phyloP scores from a whole-genome alignment of 73 alveolate species.

The Uronychia binucleata region DNA sequence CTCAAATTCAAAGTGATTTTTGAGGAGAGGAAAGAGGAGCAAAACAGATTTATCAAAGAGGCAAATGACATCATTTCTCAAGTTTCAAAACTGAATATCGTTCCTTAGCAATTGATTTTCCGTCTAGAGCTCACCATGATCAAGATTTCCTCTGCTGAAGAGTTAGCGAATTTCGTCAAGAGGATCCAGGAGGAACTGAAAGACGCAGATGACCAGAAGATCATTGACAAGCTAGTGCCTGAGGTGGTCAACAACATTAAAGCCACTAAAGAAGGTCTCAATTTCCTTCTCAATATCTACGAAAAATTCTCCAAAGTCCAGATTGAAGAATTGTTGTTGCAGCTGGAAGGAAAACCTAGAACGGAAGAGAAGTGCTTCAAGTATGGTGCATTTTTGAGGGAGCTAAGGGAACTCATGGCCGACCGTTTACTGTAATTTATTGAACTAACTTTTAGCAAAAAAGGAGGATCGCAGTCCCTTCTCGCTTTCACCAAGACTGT shows the following conservation, averaged over 20 bases:
- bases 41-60: too few species aligned
- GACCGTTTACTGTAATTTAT: not conserved
- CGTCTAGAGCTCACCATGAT: not conserved
- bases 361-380: not conserved
- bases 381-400: not conserved
- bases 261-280: not conserved
- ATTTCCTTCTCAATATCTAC: not conserved
- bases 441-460: not conserved
- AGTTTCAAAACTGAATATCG: too few species aligned
- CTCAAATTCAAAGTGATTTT: not conserved
- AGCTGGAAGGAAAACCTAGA: not conserved
- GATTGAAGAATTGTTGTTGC: not conserved
- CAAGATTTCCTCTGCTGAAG: not conserved
- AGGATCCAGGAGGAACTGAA: not conserved
- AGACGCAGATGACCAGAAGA: not conserved
- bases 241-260: not conserved
- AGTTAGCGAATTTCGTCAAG: not conserved
- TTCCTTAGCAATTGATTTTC: not conserved
- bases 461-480: not conserved
- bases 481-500: not conserved
- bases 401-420: not conserved
- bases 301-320: not conserved
- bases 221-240: not conserved
- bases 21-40: not conserved
- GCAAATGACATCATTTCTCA: not conserved